Evolutionary conservation across 148 eudicot genomes (phyloP).

Genomic region (Rhododendron kiyosumense): DNA sequence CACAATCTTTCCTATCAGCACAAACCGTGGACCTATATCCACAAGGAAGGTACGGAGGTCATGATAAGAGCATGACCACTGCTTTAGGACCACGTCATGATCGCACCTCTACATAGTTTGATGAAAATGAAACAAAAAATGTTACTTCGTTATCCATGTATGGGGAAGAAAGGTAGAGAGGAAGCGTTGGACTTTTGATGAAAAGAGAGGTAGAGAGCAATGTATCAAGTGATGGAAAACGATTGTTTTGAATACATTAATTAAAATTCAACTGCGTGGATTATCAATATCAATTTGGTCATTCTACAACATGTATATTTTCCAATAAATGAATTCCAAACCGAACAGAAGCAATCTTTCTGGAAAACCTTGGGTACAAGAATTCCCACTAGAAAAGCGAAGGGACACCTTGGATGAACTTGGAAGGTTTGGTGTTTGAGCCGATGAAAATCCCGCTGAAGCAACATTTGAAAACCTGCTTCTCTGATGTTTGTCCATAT

Average conservation of each 20-base stretch:
- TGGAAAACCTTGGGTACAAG: not conserved
- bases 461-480: not conserved
- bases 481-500: not conserved
- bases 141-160: not conserved
- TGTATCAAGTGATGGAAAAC: too few relatives aligned
- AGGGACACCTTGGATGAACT: not conserved
- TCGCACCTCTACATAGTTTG: not conserved
- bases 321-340: too few relatives aligned
- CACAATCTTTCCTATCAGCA: not conserved
- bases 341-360: too few relatives aligned
- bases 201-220: too few relatives aligned
- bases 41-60: not conserved
- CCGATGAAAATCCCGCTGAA: not conserved
- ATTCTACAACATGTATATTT: too few relatives aligned
- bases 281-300: too few relatives aligned
- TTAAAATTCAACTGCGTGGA: too few relatives aligned
- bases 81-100: not conserved
- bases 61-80: not conserved
- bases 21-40: not conserved
- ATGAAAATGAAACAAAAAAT: not conserved
- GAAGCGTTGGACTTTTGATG: too few relatives aligned
- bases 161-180: too few relatives aligned
- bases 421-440: too few relatives aligned
- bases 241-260: too few relatives aligned
- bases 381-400: not conserved